Conservation (phyloP, 1,139 yeast species). For the Suhomyces atakaporum region DNA sequence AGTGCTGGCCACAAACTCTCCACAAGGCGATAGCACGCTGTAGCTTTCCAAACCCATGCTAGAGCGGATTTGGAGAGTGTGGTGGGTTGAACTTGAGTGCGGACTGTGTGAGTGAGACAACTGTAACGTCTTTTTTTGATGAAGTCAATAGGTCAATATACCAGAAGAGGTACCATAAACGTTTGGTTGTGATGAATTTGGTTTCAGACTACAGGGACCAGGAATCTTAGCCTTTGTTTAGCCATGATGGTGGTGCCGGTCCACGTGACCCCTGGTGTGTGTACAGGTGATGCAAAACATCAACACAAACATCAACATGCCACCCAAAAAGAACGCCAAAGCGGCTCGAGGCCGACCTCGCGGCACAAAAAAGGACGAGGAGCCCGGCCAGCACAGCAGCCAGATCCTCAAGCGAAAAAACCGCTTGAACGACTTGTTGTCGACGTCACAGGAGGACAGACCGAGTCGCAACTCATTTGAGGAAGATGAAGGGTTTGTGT, state of each 20-base stretch:
- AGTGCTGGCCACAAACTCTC: slow-evolving; percentile 16
- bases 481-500: slow-evolving; percentile 50
- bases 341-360: slow-evolving; percentile 4
- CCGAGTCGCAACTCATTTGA: slow-evolving; percentile 25
- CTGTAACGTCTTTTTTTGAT: too few relatives aligned
- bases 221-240: too few relatives aligned
- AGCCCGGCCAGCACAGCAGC: slow-evolving; percentile 10
- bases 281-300: too few relatives aligned
- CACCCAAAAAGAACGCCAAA: slow-evolving; percentile 17
- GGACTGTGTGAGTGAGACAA: too few relatives aligned
- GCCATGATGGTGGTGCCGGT: too few relatives aligned
- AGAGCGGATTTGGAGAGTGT: too few relatives aligned
- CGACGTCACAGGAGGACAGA: slow-evolving; percentile 15
- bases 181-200: too few relatives aligned
- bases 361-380: slow-evolving; percentile 3
- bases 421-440: slow-evolving; percentile 28
- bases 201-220: too few relatives aligned
- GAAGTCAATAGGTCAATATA: too few relatives aligned
- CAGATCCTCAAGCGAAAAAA: slow-evolving; percentile 27
- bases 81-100: too few relatives aligned
- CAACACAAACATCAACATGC: slow-evolving; percentile 12
- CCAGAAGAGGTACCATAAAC: too few relatives aligned
- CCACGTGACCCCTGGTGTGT: too few relatives aligned
- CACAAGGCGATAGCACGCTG: slow-evolving; percentile 19
- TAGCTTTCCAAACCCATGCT: slow-evolving; percentile 1